A percentile compares a stretch with the other conserved stretches of the same genome.
phyloP scores from a whole-genome alignment of 768 basidiomycete species.

The Mycena polygramma region DNA sequence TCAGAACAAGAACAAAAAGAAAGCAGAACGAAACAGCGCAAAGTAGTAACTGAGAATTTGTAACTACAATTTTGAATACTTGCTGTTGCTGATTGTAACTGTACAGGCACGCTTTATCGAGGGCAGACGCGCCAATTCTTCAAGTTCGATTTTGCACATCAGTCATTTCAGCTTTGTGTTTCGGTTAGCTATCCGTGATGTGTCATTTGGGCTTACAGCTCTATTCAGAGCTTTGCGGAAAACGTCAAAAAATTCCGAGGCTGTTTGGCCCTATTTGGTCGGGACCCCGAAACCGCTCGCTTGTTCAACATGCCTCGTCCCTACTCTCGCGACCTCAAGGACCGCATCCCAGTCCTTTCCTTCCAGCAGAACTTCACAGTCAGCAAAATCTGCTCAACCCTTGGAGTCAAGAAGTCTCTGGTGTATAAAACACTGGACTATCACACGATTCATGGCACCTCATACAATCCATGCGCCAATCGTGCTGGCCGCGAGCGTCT shows the following conservation, averaged over 20 bases:
- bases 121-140: too few relatives aligned
- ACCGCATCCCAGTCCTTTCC: slow-evolving; percentile 16
- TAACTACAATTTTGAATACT: too few relatives aligned
- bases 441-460: neutral
- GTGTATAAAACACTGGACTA: slow-evolving; percentile 27
- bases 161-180: too few relatives aligned
- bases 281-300: slow-evolving; percentile 6
- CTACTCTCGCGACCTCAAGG: slow-evolving; percentile 22
- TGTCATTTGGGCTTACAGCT: too few relatives aligned
- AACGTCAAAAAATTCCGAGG: slow-evolving; percentile 10
- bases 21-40: too few relatives aligned
- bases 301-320: slow-evolving; percentile 4
- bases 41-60: too few relatives aligned
- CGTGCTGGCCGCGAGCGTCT: slow-evolving; percentile 11
- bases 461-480: slow-evolving; percentile 22
- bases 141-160: too few relatives aligned
- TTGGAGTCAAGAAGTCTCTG: slow-evolving; percentile 21
- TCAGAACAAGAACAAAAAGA: too few relatives aligned
- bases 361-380: neutral
- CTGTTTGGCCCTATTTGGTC: neutral
- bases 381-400: slow-evolving; percentile 3
- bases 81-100: too few relatives aligned
- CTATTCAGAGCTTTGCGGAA: slow-evolving; percentile 7
- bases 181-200: too few relatives aligned
- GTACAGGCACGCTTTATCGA: too few relatives aligned